Conservation (phyloP, 257 asterid species). For the Fraxinus cuspidata region DNA sequence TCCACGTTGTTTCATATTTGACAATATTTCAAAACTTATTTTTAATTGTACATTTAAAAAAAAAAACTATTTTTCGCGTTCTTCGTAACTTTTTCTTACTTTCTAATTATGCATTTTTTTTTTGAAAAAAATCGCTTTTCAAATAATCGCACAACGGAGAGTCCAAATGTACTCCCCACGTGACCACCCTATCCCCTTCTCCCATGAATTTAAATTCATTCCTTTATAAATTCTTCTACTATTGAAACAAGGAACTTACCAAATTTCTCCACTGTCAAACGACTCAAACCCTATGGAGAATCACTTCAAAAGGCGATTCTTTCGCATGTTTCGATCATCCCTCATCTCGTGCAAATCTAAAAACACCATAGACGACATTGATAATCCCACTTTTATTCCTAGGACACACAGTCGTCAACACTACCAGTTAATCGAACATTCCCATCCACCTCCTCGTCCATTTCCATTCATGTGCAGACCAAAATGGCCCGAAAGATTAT, state of each 20-base stretch:
- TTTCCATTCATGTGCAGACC: constrained; percentile 29
- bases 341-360: constrained; percentile 52
- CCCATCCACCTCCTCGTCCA: constrained; percentile 32
- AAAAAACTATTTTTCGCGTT: too few relatives aligned
- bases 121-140: too few relatives aligned
- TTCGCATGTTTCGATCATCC: constrained; percentile 49
- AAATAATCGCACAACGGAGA: too few relatives aligned
- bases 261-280: neutral
- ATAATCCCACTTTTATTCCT: constrained; percentile 18
- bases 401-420: neutral
- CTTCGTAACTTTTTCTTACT: too few relatives aligned
- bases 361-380: constrained; percentile 33
- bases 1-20: too few relatives aligned
- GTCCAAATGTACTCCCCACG: neutral
- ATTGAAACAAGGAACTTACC: neutral
- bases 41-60: too few relatives aligned
- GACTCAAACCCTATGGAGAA: constrained; percentile 28
- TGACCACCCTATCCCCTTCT: neutral
- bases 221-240: neutral
- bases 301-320: constrained; percentile 38
- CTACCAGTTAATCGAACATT: constrained; percentile 35
- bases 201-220: too few relatives aligned
- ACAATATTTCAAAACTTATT: too few relatives aligned
- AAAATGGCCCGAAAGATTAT: constrained; percentile 9
- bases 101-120: too few relatives aligned